A percentile compares a stretch with the other conserved stretches of the same genome.
These are phyloP conservation scores for Verticillium dahliae DNA, from an alignment of 2,329 filamentous ascomycete genomes.

Conservation along the genomic window DNA sequence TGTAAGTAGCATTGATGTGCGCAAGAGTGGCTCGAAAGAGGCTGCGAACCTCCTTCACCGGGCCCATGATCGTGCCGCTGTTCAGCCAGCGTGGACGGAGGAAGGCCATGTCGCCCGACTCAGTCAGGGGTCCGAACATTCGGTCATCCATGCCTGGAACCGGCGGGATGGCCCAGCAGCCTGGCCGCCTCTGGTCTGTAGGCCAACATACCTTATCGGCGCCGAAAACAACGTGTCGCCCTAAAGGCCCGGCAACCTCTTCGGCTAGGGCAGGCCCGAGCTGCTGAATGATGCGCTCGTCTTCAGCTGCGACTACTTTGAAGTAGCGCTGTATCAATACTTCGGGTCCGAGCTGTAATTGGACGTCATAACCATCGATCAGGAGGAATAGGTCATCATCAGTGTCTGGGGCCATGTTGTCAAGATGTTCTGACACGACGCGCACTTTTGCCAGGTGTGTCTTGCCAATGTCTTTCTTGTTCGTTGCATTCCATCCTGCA, in stretches of 20 bases:
- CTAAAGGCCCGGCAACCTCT: conserved; percentile 20
- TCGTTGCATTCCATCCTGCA: conserved; percentile 29
- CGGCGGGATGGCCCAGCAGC: conserved; percentile 32
- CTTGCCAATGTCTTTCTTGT: conserved; percentile 23
- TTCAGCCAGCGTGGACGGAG: conserved; percentile 35
- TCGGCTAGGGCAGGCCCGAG: conserved; percentile 34
- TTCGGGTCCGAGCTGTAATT: conserved; percentile 59
- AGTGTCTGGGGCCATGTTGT: conserved; percentile 17
- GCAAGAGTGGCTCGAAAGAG: conserved; percentile 22
- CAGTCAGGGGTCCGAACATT: conserved; percentile 28
- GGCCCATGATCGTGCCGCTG: conserved; percentile 38
- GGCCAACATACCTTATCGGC: conserved; percentile 39
- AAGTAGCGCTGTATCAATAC: conserved; percentile 59
- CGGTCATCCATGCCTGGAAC: conserved; percentile 22
- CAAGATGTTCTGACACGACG: conserved; percentile 25
- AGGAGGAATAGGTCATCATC: conserved; percentile 57
- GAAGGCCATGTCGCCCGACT: conserved; percentile 20
- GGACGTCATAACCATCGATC: conserved; percentile 57
- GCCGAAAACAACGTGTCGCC: conserved; percentile 35
- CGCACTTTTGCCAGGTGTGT: conserved; percentile 34
- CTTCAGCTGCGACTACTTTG: conserved; percentile 42
- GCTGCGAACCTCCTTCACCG: conserved; percentile 21
- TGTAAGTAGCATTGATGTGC: conserved; percentile 24
- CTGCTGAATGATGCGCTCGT: conserved; percentile 40
- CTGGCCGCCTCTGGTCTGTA: conserved; percentile 23